Conservation (phyloP, 306 rosid genomes). For the Malus sylvestris region DNA sequence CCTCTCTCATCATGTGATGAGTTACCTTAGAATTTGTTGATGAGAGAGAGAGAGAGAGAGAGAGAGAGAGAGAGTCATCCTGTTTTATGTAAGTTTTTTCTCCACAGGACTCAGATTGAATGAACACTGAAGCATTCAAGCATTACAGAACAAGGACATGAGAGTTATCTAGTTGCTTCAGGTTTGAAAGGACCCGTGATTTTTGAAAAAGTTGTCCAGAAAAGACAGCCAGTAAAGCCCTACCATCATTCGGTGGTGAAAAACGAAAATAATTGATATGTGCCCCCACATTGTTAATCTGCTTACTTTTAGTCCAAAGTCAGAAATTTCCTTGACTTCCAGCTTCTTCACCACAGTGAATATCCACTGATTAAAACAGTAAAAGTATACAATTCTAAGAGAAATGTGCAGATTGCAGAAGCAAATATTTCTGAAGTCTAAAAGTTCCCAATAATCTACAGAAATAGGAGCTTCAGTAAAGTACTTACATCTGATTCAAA, state of each 20-base stretch:
- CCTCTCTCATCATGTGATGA: too few relatives aligned
- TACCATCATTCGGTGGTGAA: constrained; percentile 26
- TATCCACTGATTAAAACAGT: not conserved
- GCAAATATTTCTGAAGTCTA: constrained; percentile 13
- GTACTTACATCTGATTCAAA: constrained; percentile 40
- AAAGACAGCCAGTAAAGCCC: constrained; percentile 21
- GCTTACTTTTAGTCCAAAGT: not conserved
- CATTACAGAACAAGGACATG: not conserved
- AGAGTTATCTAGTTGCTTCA: not conserved
- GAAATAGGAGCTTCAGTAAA: constrained; percentile 17
- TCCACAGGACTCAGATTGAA: not conserved
- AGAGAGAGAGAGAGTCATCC: too few relatives aligned
- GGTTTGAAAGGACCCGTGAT: constrained; percentile 16
- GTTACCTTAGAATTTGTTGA: too few relatives aligned
- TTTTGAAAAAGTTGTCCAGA: constrained; percentile 13
- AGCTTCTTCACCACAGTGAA: constrained; percentile 8
- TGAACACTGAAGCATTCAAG: not conserved
- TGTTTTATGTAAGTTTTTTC: too few relatives aligned
- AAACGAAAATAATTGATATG: constrained; percentile 24
- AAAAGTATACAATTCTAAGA: not conserved
- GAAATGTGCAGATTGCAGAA: not conserved
- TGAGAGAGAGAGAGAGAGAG: too few relatives aligned
- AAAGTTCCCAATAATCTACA: constrained; percentile 12
- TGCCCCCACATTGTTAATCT: constrained; percentile 11
- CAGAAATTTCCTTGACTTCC: not conserved